Base-by-base conservation (phyloP, 1,284 basidiomycete species). In the Clitocybe nebularis region DNA sequence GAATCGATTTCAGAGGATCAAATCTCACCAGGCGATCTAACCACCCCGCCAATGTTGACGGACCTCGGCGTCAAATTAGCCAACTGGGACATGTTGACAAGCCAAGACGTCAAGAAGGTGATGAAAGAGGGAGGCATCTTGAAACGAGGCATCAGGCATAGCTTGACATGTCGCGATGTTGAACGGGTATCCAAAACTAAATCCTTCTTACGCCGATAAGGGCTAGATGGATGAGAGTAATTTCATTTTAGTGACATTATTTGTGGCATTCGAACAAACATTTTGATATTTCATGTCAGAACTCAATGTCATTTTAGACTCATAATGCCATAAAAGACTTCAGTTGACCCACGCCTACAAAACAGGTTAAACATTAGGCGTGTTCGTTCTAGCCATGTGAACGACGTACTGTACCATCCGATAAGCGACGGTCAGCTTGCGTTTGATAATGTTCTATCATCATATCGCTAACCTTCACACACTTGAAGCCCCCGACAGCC, bases 91-190 rank as follows among this genome's bases (percentile, higher is more conserved):
- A 60, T 70, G 54, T 61, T 84, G 41, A 68, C 59, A 35, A 73
- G 62, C 35, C 58, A 67, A 30, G 56, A 55, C 33, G 65, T 63
- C 23, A 59, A 63, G 33, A 59, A 63, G 19, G 66, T 63, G 8
- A 55, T 83, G 30, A 44, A 51, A 28, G 56, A 67, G 19, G 77
- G 78, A 10, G 74, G 73, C 11, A 59, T 60, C 11, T 66, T 91
- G 56, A 60, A 61, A 46, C 70, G 93, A 49, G 66, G 66, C 5
- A 75, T 74, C 21, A 68, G 93, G 55, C 77, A 88, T 42, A 95
- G 91, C 62, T 63, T 96, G 55, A 96, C 93, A 1, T 96, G 90
- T 62, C 75, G 93, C 36, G 88, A 89, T 56, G 88, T 93, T 4
- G 73, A 73, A 47, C 83, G 75, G 55, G 80, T 89, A 36, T 62